Percentiles rank a stretch among this genome's conserved stretches.
phyloP scores from a whole-genome alignment of 2,329 filamentous ascomycete genomes.

The Talaromyces islandicus region DNA sequence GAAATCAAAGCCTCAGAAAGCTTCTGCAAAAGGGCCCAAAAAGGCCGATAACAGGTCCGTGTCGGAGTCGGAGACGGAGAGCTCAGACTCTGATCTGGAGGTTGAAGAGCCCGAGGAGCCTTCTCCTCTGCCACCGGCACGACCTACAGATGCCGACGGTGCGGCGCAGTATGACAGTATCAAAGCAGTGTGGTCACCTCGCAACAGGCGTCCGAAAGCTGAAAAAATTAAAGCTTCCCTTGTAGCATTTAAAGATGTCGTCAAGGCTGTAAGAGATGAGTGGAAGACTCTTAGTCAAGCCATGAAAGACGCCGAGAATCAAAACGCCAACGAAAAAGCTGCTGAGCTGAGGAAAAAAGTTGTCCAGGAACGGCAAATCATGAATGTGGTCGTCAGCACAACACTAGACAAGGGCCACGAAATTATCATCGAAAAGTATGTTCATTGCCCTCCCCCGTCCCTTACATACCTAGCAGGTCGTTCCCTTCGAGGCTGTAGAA shows the following conservation, averaged over 20 bases:
- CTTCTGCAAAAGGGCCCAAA: slow-evolving; percentile 14
- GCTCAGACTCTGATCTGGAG: slow-evolving; percentile 46
- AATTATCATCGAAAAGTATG: slow-evolving; percentile 46
- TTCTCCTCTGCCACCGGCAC: slow-evolving; percentile 48
- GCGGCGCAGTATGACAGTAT: slow-evolving; percentile 55
- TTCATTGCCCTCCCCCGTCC: slow-evolving; percentile 16
- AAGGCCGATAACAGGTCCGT: slow-evolving; percentile 24
- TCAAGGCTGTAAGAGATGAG: slow-evolving; percentile 54
- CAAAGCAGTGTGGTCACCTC: slow-evolving; percentile 56
- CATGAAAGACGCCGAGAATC: slow-evolving; percentile 53
- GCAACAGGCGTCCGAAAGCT: slow-evolving; percentile 43
- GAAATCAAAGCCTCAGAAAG: slow-evolving; percentile 20
- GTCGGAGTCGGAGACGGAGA: slow-evolving; percentile 45
- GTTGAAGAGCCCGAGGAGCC: slow-evolving; percentile 47
- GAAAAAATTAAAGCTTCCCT: slow-evolving; percentile 51
- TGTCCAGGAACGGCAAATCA: slow-evolving; percentile 50
- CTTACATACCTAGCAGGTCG: slow-evolving; percentile 18
- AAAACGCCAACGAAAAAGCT: slow-evolving; percentile 50
- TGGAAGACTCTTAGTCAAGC: slow-evolving; percentile 55
- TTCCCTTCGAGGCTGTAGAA: slow-evolving; percentile 26
- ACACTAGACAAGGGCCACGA: slow-evolving; percentile 41
- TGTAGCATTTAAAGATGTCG: slow-evolving; percentile 53
- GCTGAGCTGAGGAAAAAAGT: slow-evolving; percentile 52
- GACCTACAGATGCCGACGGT: slow-evolving; percentile 48
- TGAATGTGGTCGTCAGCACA: slow-evolving; percentile 45